Conservation (phyloP, 2,329 filamentous ascomycete genomes). For the Penicillium sp. region DNA sequence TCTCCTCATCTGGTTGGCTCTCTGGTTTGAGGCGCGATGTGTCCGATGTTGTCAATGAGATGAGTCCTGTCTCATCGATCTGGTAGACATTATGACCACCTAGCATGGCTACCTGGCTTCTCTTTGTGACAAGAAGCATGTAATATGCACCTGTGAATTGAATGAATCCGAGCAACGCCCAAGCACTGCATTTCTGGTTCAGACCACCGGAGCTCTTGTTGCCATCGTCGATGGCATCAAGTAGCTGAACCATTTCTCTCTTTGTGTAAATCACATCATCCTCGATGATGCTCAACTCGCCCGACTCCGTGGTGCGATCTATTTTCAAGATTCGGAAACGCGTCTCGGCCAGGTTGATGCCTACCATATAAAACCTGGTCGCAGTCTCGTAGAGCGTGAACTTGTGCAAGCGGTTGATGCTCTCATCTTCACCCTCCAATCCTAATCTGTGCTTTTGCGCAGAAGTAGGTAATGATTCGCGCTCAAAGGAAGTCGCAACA, state of each 20-base stretch:
- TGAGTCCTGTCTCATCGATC: slow-evolving; percentile 87
- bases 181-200: slow-evolving; percentile 84
- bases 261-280: slow-evolving; percentile 94
- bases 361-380: slow-evolving; percentile 89
- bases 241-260: slow-evolving; percentile 86
- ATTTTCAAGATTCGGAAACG: slow-evolving; percentile 93
- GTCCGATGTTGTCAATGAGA: slow-evolving; percentile 75
- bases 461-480: slow-evolving; percentile 40
- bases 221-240: slow-evolving; percentile 92
- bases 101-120: slow-evolving; percentile 92
- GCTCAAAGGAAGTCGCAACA: slow-evolving; percentile 47
- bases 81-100: slow-evolving; percentile 96
- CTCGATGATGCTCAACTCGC: slow-evolving; percentile 80
- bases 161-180: slow-evolving; percentile 94
- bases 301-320: slow-evolving; percentile 79
- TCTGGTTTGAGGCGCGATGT: slow-evolving; percentile 72
- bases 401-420: slow-evolving; percentile 75
- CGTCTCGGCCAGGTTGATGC: slow-evolving; percentile 84
- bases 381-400: slow-evolving; percentile 98
- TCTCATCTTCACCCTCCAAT: slow-evolving; percentile 44
- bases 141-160: slow-evolving; percentile 95
- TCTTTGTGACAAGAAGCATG: slow-evolving; percentile 94
- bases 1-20: slow-evolving; percentile 81
- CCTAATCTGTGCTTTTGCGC: slow-evolving; percentile 40
- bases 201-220: slow-evolving; percentile 89